Percentiles rank a stretch among this genome's conserved stretches.
Evolutionary conservation across 306 rosid species (phyloP).

Genomic region (Pterocarpus santalinus): DNA sequence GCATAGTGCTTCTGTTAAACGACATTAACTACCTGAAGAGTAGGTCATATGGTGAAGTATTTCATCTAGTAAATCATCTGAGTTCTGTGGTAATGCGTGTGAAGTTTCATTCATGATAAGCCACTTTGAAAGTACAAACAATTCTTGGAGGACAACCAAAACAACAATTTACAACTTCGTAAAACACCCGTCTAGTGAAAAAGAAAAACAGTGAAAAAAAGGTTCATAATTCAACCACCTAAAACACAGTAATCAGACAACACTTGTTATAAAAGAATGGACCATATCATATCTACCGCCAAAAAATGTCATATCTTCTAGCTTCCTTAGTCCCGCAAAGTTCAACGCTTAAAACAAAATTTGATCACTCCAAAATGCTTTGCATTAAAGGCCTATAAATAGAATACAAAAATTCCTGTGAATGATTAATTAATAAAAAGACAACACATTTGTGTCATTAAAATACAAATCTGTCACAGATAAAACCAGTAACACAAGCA

Average conservation of each 20-base stretch:
- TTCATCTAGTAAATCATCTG: too few relatives aligned
- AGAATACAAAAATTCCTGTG: not conserved
- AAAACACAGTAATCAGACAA: not conserved
- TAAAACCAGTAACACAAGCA: conserved; percentile 54
- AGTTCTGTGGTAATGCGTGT: too few relatives aligned
- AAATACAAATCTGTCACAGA: conserved; percentile 42
- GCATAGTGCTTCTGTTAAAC: too few relatives aligned
- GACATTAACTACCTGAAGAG: too few relatives aligned
- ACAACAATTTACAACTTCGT: not conserved
- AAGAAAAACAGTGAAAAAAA: not conserved
- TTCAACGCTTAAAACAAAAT: not conserved
- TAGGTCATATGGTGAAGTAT: too few relatives aligned
- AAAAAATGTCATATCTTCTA: not conserved
- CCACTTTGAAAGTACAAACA: too few relatives aligned
- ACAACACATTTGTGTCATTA: conserved; percentile 40
- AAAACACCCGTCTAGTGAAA: not conserved
- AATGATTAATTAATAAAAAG: conserved; percentile 1
- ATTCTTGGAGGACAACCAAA: not conserved
- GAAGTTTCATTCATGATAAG: too few relatives aligned
- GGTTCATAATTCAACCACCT: not conserved
- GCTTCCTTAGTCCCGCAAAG: not conserved
- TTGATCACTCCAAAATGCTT: not conserved
- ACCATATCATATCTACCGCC: not conserved
- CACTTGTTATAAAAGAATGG: not conserved
- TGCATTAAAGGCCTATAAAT: not conserved